Conservation (phyloP, 257 asterid genomes). For the Capsicum rhomboideum region DNA sequence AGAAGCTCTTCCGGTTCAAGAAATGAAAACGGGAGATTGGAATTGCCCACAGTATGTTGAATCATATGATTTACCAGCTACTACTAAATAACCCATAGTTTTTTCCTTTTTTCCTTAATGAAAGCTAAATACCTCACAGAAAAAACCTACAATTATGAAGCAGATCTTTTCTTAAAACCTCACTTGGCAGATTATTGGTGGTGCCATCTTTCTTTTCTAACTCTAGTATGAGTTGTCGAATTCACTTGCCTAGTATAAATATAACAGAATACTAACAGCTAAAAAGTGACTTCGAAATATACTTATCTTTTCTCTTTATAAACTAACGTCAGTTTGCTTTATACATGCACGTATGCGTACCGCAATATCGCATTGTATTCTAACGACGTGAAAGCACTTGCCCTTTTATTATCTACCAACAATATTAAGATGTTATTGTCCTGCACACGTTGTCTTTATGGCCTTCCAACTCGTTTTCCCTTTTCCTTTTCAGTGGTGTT, state of each 20-base stretch:
- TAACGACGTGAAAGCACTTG: not conserved
- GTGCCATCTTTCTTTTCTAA: not conserved
- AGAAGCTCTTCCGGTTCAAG: slow-evolving; percentile 12
- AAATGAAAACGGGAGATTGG: slow-evolving; percentile 82
- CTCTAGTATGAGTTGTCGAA: not conserved
- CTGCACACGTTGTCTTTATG: not conserved
- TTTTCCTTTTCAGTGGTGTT: not conserved
- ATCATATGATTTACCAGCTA: not conserved
- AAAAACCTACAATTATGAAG: not conserved
- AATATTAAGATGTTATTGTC: not conserved
- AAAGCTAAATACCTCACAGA: not conserved
- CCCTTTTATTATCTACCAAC: not conserved
- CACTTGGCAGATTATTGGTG: not conserved
- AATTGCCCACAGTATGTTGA: slow-evolving; percentile 58
- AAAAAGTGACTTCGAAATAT: not conserved
- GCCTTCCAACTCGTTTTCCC: not conserved
- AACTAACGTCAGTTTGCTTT: not conserved
- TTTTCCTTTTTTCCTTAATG: not conserved
- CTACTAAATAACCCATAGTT: not conserved
- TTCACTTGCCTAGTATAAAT: not conserved
- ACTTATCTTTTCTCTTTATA: not conserved
- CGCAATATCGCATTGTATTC: not conserved
- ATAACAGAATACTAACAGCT: not conserved
- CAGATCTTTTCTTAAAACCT: not conserved
- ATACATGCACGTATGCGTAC: not conserved